phyloP scores from a whole-genome alignment of 1,284 basidiomycete species.

The Ceratobasidium sp. region DNA sequence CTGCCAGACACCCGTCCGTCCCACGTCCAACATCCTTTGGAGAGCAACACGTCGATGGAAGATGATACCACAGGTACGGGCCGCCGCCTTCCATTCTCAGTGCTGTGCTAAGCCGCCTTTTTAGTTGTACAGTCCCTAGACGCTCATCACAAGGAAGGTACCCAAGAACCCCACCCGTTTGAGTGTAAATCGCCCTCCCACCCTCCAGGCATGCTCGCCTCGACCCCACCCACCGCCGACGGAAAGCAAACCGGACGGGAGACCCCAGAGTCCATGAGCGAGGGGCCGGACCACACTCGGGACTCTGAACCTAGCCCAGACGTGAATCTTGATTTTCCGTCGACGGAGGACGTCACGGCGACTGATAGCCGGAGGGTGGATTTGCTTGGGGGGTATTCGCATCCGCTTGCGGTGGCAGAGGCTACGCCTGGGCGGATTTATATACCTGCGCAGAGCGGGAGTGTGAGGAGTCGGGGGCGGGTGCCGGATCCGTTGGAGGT shows the following conservation, averaged over 20 bases:
- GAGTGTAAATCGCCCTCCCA: not conserved
- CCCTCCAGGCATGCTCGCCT: not conserved
- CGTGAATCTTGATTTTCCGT: constrained; percentile 28
- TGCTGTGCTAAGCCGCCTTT: too few relatives aligned
- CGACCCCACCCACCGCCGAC: not conserved
- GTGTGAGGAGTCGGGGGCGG: constrained; percentile 35
- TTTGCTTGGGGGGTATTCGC: not conserved
- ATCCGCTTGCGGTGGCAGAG: constrained; percentile 29
- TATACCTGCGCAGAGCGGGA: constrained; percentile 21
- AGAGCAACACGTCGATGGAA: constrained; percentile 4
- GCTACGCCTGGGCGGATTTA: constrained; percentile 19
- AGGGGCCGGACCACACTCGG: constrained; percentile 13
- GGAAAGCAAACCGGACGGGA: not conserved
- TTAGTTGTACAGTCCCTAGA: too few relatives aligned
- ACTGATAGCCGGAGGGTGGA: not conserved
- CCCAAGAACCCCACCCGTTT: not conserved
- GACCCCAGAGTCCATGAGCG: not conserved
- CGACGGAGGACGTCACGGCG: constrained; percentile 20
- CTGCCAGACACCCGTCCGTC: not conserved
- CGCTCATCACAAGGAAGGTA: too few relatives aligned
- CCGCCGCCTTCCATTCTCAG: too few relatives aligned
- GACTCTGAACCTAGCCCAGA: constrained; percentile 35
- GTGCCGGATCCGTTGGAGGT: constrained; percentile 40
- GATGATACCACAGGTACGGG: not conserved
- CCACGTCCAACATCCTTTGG: not conserved